These are phyloP conservation scores for Corymbia maculata DNA, from an alignment of 345 rosid species.

Conservation along the genomic window DNA sequence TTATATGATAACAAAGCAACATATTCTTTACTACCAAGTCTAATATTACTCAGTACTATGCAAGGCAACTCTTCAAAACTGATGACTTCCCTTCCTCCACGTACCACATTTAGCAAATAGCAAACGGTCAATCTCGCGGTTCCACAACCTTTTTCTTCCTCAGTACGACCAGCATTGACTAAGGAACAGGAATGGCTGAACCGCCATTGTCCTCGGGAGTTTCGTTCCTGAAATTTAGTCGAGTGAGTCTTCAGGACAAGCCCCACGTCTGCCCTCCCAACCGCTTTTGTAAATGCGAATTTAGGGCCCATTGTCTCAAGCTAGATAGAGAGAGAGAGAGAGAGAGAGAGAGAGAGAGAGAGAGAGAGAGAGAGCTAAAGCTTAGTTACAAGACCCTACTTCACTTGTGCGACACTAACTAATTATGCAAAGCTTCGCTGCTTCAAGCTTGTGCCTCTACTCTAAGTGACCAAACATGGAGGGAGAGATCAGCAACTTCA, in stretches of 20 bases:
- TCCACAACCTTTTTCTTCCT: not conserved
- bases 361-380: not conserved
- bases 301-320: not conserved
- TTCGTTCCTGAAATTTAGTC: not conserved
- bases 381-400: not conserved
- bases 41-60: not conserved
- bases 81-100: not conserved
- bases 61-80: not conserved
- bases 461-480: not conserved
- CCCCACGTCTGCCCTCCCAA: not conserved
- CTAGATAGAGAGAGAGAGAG: too few species aligned
- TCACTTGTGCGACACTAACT: not conserved
- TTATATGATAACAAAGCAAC: not conserved
- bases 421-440: not conserved
- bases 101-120: not conserved
- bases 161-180: rapidly evolving
- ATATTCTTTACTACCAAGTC: not conserved
- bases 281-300: not conserved
- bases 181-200: not conserved
- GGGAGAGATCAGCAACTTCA: not conserved
- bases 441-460: not conserved
- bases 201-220: not conserved
- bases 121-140: not conserved
- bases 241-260: not conserved
- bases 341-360: not conserved